A percentile compares a stretch with the other conserved stretches of the same genome.
Evolutionary conservation across 306 rosid species (phyloP).

Genomic region (Cucumis cinereus): DNA sequence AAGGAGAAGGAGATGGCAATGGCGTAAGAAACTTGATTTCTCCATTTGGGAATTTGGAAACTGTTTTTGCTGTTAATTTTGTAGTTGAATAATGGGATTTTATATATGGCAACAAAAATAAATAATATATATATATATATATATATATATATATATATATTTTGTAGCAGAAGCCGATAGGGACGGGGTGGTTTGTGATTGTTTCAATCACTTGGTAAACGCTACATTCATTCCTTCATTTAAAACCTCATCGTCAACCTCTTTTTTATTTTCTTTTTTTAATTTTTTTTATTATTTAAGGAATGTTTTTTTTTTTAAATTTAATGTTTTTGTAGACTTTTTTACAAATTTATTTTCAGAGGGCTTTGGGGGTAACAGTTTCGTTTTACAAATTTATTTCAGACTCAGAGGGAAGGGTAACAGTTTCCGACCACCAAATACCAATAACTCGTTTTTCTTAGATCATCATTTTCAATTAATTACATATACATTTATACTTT

Average conservation of each 20-base stretch:
- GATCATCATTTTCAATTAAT: too few relatives aligned
- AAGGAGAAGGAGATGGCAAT: neutral
- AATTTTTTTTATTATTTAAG: too few relatives aligned
- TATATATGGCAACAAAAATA: neutral
- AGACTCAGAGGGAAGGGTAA: too few relatives aligned
- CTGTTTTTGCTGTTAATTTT: neutral
- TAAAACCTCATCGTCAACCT: neutral
- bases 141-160: neutral
- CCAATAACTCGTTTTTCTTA: too few relatives aligned
- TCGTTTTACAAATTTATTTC: too few relatives aligned
- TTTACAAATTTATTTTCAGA: too few relatives aligned
- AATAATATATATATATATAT: neutral
- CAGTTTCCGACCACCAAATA: too few relatives aligned
- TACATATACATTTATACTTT: too few relatives aligned
- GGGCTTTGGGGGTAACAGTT: too few relatives aligned
- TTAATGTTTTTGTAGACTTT: too few relatives aligned
- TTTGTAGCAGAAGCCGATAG: neutral
- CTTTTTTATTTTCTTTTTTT: too few relatives aligned
- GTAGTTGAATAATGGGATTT: neutral
- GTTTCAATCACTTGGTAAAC: neutral
- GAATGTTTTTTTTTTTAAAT: too few relatives aligned
- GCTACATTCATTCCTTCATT: neutral
- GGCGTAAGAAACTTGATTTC: neutral
- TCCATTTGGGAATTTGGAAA: neutral
- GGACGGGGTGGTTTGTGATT: neutral